Base-by-base conservation (phyloP, 2,329 filamentous ascomycete species). In the Nemania abortiva region DNA sequence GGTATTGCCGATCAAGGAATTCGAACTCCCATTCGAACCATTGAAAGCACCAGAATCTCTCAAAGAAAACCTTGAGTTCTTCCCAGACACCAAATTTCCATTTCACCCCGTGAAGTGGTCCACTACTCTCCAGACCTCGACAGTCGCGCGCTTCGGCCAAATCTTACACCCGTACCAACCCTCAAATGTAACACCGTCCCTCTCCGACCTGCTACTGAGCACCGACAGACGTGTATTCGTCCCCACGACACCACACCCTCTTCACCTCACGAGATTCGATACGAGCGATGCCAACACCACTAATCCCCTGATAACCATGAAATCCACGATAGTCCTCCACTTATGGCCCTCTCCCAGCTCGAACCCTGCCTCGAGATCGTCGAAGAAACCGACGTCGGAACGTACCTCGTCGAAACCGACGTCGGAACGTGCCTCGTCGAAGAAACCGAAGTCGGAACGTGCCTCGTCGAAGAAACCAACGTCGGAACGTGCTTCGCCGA, bases 61-160 rank as follows among this genome's bases (percentile, higher is more conserved):
- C 10, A 31, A 47, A 1, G 54, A 42, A 0, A 10, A 20, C 0
- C 3, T 15, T 6, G 18, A 59, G 20, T 37, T 63, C 31, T n/a
- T 61, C 29, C 29, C 29, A 27, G 47, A 68, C 3, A 66, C 52
- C n/a, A 34, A 31, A 37, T 59, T 60, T 65, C 68, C 70, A 63
- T 6, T 34, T 22, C 42, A 70, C 53, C 65, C 71, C 3, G 58
- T 78, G 1, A 68, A 65, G 56, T 79, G 78, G 76, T 76, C 70
- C 9, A 56, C 61, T 15, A 65, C 24, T 53, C 65, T 58, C 27
- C 68, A 20, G 61, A 78, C 70, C 54, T 74, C 66, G 9, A 82
- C 83, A 1, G 77, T 74, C 2, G 85, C 86, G 11, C 79, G 81
- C 2, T 89, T 89, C 72, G 87, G 87, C 20, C 84, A 86, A 62